Evolutionary conservation across 441 rosid genomes (phyloP), one percentile per base, ranked within the genome.

Genomic region (Populus tomentosa): DNA sequence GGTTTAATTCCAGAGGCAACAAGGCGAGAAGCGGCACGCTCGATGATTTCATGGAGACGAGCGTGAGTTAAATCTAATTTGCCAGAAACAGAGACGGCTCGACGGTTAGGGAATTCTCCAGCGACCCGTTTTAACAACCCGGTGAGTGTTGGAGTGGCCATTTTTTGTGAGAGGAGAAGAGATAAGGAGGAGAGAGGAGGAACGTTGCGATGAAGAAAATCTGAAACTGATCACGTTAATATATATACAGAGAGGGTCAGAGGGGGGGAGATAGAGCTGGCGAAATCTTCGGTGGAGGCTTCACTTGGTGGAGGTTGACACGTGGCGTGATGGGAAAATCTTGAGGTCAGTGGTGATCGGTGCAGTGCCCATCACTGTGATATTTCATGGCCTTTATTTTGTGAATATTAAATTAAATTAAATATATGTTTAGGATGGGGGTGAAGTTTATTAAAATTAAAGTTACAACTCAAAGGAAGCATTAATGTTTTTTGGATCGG

Each of bases 11-110:
- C 97, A 3, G 87, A 78, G 11, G 88, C 82, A 26, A 84, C 85
- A 33, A 94, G 95, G 35, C 82, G 83, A 66, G 90, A 82, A 65
- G 98, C 93, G 70, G 95, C 93, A 6, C 74, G 79, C 56, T 94
- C 93, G 36, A 94, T 85, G 42, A 89, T 84, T 62, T 86, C 88
- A 50, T 85, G 80, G 72, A 94, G 87, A 28, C 80, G 89, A 70
- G 86, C 85, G 74, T 90, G 86, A 3, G 93, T 86, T 40, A 94
- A 80, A 77, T 94, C 95, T 65, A 90, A 83, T 69, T 83, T 88
- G 2, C 95, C 97, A 0, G 91, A 83, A 20, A 88, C 86, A 0
- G 97, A 92, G 7, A 94, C 40, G 4, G 94, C 97, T 32, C 89
- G 82, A 3, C 86, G 81, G 33, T 78, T 68, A 20, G 97, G 89